Percentiles rank a stretch among this genome's conserved stretches.
These are phyloP conservation scores for Polychytrium aggregatum DNA, from an alignment of 192 early-diverging fungal genomes.

Conservation along the genomic window DNA sequence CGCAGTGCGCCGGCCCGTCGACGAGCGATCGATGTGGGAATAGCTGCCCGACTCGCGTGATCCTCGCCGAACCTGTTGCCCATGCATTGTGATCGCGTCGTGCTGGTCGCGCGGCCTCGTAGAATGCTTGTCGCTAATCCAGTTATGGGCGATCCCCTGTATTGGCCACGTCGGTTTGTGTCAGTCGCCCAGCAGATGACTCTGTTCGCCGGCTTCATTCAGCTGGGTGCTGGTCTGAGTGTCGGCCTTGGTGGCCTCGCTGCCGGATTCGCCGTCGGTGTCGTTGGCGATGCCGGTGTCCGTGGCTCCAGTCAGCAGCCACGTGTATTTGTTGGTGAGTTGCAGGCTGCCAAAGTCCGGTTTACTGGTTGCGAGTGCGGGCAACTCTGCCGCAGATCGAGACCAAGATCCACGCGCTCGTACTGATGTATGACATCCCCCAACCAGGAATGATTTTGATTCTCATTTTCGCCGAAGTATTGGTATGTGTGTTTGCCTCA, in stretches of 20 bases:
- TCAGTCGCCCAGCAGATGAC: constrained; percentile 24
- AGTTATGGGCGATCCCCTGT: too few relatives aligned
- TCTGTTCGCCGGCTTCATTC: constrained; percentile 71
- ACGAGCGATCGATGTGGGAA: too few relatives aligned
- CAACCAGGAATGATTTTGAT: constrained; percentile 58
- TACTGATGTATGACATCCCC: too few relatives aligned
- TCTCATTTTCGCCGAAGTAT: constrained; percentile 98
- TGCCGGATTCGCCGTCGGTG: constrained; percentile 92
- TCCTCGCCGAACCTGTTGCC: too few relatives aligned
- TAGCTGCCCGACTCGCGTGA: too few relatives aligned
- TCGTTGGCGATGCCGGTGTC: constrained; percentile 94
- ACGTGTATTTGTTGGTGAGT: constrained; percentile 72
- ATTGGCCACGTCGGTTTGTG: constrained; percentile 6
- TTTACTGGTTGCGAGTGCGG: too few relatives aligned
- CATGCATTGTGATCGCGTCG: too few relatives aligned
- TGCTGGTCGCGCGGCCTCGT: too few relatives aligned
- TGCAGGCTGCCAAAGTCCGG: not conserved
- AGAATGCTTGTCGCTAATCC: too few relatives aligned
- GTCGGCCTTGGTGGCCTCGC: constrained; percentile 87
- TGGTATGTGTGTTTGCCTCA: constrained; percentile 26
- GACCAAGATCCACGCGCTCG: too few relatives aligned
- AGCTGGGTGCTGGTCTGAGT: constrained; percentile 83
- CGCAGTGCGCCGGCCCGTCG: too few relatives aligned
- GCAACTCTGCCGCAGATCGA: too few relatives aligned
- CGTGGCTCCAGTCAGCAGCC: constrained; percentile 83